Evolutionary conservation across 306 rosid genomes (phyloP).

Genomic region (Vachellia pachyceras): DNA sequence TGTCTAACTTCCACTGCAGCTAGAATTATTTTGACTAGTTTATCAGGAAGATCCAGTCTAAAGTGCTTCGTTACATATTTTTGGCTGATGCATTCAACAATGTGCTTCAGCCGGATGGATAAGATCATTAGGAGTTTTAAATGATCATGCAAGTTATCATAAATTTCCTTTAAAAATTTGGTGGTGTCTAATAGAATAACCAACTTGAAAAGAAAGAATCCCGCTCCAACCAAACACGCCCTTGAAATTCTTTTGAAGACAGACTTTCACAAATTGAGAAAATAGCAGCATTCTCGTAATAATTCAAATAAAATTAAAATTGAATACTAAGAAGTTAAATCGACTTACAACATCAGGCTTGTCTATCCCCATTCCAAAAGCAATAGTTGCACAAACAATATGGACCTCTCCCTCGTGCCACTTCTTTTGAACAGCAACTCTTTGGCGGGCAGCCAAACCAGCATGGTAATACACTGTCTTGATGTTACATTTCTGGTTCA

Average conservation of each 20-base stretch:
- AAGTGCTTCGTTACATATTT: slow-evolving; percentile 9
- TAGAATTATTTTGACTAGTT: slow-evolving; percentile 29
- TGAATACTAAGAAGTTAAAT: slow-evolving; percentile 33
- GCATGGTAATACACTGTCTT: slow-evolving; percentile 91
- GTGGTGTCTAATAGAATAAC: slow-evolving; percentile 17
- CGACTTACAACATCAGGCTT: slow-evolving; percentile 95
- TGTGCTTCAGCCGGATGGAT: slow-evolving; percentile 15
- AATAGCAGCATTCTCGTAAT: slow-evolving; percentile 31
- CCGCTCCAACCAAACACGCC: neutral
- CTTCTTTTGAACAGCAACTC: slow-evolving; percentile 84
- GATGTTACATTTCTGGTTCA: slow-evolving; percentile 70
- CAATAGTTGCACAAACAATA: slow-evolving; percentile 92
- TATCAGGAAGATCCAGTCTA: slow-evolving; percentile 30
- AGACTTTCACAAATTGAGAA: slow-evolving; percentile 35
- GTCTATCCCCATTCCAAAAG: slow-evolving; percentile 99
- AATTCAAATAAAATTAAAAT: slow-evolving; percentile 1
- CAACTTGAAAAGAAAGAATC: slow-evolving; percentile 26
- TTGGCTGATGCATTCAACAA: slow-evolving; percentile 7
- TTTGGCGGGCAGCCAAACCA: slow-evolving; percentile 80
- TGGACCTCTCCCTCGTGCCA: slow-evolving; percentile 91
- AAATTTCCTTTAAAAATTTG: slow-evolving; percentile 2
- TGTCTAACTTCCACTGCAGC: neutral
- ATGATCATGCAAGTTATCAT: slow-evolving; percentile 15
- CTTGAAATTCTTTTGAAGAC: slow-evolving; percentile 17
- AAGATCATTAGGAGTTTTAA: slow-evolving; percentile 30